Base-by-base conservation (phyloP, 441 rosid genomes). In the Daphne laureola region DNA sequence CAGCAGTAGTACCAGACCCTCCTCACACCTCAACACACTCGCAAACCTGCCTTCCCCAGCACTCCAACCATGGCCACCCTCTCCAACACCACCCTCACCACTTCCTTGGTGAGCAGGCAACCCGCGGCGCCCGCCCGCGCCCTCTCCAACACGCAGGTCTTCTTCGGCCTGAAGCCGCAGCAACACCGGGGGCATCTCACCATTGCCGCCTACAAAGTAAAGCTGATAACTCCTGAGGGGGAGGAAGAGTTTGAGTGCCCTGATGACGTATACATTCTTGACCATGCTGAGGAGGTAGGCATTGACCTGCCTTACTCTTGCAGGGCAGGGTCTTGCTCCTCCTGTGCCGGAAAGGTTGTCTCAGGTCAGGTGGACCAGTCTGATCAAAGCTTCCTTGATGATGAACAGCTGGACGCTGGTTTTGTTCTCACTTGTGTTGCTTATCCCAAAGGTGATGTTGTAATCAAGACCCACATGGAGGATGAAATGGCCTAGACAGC, bases 241-340 rank as follows among this genome's bases (percentile, higher is more conserved):
- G 67, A 67, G 50, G 14, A 41, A 17, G 90, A 68, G 49, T 3
- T 84, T 8, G 70, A 73, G 0, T 79, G 84, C 63, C 88, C 80
- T 3, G 82, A 70, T 5, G 89, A 81, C 55, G 49, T 12, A 0
- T 92, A 84, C 73, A 74, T 89, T 54, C 78, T 89, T 2, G 97
- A 92, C 73, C 61, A 71, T 0, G 88, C 88, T 0, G 98, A 93
- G 65, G 95, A 81, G 17, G 4, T 3, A 0, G 97, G 96, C 2
- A 41, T 89, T 3, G 98, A 89, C 64, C 61, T 89, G 53, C 98
- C 98, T 0, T 93, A 83, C 95, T 87, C 97, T 0, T 93, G 98
- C 80, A 73, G 97, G 61, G 97, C 96, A 1, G 97, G 97, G 15
- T 69, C 98, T 18, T 93, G 98, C 78, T 87, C 97, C 4, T 76